Base-by-base conservation (phyloP, 2,329 filamentous ascomycete species). In the Ceratocystis alfenasii region DNA sequence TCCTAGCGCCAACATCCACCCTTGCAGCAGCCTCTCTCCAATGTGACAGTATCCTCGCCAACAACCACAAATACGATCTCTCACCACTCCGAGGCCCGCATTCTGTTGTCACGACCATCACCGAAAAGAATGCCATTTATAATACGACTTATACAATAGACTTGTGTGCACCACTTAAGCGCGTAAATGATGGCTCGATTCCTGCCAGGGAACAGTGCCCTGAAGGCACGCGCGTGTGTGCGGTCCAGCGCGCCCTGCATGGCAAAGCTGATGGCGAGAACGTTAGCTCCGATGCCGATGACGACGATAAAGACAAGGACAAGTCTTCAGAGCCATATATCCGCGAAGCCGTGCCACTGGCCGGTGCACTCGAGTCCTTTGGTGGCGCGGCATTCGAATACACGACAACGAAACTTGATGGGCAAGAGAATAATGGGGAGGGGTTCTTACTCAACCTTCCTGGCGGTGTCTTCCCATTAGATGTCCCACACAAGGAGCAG, bases 101-200 rank as follows among this genome's bases (percentile, higher is more conserved):
- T 73, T 83, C 85, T 0, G 85, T 90, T 46, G 80, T 89, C 65
- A 83, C 83, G 62, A 79, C 77, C 71, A 79, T 78, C 70, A 78
- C 79, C 69, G 75, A 80, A 44, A 79, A 80, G 22, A 80, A 78
- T 17, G 78, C 79, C 17, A 78, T 83, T 33, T 79, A 78, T 68
- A 94, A 94, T 74, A 90, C 85, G 30, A 93, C 89, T 55, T 95
- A 90, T 74, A 92, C 89, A 0, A 73, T 95, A 66, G 88, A 95
- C 71, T 79, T 95, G 62, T 95, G 90, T 76, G 76, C 79, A 64
- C 79, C 83, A 5, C 76, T 96, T 69, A 82, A 83, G 74, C 82
- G 83, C 73, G 81, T 79, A 62, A 83, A 82, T 55, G 82, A 81
- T 28, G 45, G 63, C 5, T 59, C 55, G 4, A 76, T 79, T 1